Base-by-base conservation (phyloP, 176 grass and related monocot species). In the Poa pratensis region DNA sequence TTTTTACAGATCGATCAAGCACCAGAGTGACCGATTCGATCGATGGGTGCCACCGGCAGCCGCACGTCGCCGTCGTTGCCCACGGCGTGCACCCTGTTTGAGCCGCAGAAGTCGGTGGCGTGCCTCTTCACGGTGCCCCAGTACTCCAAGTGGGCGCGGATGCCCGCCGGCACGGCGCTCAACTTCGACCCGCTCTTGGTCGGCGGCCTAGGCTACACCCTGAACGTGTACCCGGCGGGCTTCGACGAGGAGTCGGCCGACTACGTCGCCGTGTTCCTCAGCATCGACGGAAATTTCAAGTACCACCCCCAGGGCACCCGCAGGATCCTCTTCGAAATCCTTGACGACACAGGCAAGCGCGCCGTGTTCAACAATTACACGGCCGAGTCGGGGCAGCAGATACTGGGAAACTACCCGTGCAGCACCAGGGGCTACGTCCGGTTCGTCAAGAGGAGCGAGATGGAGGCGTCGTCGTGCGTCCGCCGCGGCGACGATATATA, bases 111-210 rank as follows among this genome's bases (percentile, higher is more conserved):
- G 57, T 60, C n/a, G 3, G 57, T 4, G n/a, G 12, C 57, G n/a
- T 8, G 9, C 34, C 65, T 39, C 32, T 69, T 69, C 65, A 69
- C 17, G 8, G 65, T 69, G 32, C 65, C 65, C 34, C 32, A 39
- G 3, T 69, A 69, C 65, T 69, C 65, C 65, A 39, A 39, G 65
- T 69, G 65, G 65, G 32, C 65, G 65, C 32, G 34, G 65, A 69
- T 39, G 65, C 32, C 8, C 65, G 17, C 65, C 32, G 65, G 65
- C 65, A 39, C 65, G 18, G 32, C 18, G 32, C 65, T 69, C 34
- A 35, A 37, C 32, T 37, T 69, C 34, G 34, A 69, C 65, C 7
- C 17, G 6, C 7, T 69, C 18, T 4, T 5, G 1, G 17, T 20
- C 32, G 8, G 1, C 13, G 34, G 9, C 65, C 4, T 2, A 35